phyloP scores from a whole-genome alignment of 345 rosid genomes.

The Populus pruinosa region DNA sequence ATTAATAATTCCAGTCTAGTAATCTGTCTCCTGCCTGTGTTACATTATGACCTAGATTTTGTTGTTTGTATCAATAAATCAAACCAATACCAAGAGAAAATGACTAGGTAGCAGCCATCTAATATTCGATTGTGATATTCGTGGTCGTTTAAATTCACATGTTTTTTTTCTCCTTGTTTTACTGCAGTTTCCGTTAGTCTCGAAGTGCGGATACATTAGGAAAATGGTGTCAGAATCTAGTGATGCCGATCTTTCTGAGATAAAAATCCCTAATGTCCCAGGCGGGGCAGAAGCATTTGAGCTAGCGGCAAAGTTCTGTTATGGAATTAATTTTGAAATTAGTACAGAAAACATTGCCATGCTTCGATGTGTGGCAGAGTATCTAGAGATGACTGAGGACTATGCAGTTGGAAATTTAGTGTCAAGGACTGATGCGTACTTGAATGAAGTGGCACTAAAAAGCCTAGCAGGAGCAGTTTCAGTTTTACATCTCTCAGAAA shows the following conservation, averaged over 20 bases:
- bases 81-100: neutral
- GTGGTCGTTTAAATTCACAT: neutral
- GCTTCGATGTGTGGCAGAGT: constrained; percentile 81
- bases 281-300: constrained; percentile 83
- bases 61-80: neutral
- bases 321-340: constrained; percentile 87
- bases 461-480: constrained; percentile 68
- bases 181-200: constrained; percentile 76
- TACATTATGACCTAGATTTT: neutral
- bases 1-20: neutral
- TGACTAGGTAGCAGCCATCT: neutral
- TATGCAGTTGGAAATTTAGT: constrained; percentile 66
- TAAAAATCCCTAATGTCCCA: constrained; percentile 54
- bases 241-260: constrained; percentile 52
- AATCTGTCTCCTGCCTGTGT: neutral
- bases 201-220: constrained; percentile 73
- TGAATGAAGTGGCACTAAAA: constrained; percentile 71
- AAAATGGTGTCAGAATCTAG: constrained; percentile 59
- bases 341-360: constrained; percentile 67
- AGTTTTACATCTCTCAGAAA: constrained; percentile 56
- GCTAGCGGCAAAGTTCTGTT: constrained; percentile 85
- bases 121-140: neutral
- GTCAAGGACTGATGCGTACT: constrained; percentile 67
- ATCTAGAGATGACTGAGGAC: constrained; percentile 87
- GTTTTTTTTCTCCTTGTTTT: neutral